Percentiles rank a stretch among this genome's conserved stretches.
Evolutionary conservation across 352 stramenopile species (phyloP).

Genomic region (Globisporangium megalacanthum): DNA sequence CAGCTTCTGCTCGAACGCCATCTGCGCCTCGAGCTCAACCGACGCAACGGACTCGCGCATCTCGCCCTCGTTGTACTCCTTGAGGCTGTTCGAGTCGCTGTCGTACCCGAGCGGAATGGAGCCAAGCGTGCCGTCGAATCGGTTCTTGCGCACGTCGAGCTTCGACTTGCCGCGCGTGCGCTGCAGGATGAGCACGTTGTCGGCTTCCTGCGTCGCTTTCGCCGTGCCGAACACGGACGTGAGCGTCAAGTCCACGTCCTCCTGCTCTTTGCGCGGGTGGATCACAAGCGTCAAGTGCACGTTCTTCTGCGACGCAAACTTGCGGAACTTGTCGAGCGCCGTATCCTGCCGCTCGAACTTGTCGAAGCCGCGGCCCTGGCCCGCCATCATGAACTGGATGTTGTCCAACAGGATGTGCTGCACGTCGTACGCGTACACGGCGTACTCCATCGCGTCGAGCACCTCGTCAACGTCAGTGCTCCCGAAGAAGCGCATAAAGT

Average conservation of each 20-base stretch:
- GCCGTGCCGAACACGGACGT: conserved; percentile 97
- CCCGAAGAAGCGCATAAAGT: conserved; percentile 99
- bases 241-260: conserved; percentile 90
- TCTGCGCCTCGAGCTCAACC: conserved; percentile 72
- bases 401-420: conserved; percentile 99
- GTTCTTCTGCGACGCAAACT: conserved; percentile 97
- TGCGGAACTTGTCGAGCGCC: conserved; percentile 94
- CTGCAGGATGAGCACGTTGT: conserved; percentile 99
- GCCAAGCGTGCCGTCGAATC: conserved; percentile 90
- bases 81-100: conserved; percentile 42
- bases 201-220: conserved; percentile 99
- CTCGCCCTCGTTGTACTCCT: conserved; percentile 54
- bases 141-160: conserved; percentile 96
- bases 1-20: conserved; percentile 66
- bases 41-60: conserved; percentile 71
- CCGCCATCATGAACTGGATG: conserved; percentile 99
- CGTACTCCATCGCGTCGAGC: conserved; percentile 98
- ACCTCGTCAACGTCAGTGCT: conserved; percentile 93
- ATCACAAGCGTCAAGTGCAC: conserved; percentile 98
- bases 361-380: conserved; percentile 78
- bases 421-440: conserved; percentile 97
- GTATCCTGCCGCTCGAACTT: conserved; percentile 92
- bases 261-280: conserved; percentile 98
- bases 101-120: conserved; percentile 87
- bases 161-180: conserved; percentile 84